phyloP scores from a whole-genome alignment of 371 early-diverging fungal genomes.

The Rhizopus microsporus region DNA sequence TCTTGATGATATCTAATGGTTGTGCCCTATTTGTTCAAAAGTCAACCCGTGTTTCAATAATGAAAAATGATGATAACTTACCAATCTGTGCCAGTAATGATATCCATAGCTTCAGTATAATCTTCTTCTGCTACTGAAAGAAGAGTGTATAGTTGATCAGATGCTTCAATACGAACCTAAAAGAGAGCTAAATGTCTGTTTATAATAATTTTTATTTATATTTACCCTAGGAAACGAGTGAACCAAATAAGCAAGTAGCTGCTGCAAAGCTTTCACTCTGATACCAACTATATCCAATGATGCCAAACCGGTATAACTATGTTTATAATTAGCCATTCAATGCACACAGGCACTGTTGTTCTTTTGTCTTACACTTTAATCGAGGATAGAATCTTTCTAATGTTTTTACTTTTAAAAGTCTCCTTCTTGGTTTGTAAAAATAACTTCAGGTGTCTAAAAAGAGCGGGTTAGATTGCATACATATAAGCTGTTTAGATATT shows the following conservation, averaged over 20 bases:
- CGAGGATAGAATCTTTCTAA: conserved; percentile 46
- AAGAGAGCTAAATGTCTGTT: neutral
- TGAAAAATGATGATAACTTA: conserved; percentile 13
- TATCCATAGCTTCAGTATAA: conserved; percentile 43
- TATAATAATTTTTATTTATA: neutral
- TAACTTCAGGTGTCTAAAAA: conserved; percentile 33
- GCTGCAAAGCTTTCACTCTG: conserved; percentile 43
- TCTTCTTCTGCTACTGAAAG: conserved; percentile 41
- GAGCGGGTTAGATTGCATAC: neutral
- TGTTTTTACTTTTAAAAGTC: conserved; percentile 39
- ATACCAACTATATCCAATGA: conserved; percentile 27
- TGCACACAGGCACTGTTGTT: neutral
- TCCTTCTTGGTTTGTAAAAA: conserved; percentile 36
- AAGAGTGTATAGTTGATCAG: conserved; percentile 55
- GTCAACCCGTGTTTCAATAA: neutral
- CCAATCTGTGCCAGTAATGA: conserved; percentile 52
- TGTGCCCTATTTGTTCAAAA: conserved; percentile 25
- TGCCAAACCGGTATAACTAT: conserved; percentile 42
- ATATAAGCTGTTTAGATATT: conserved; percentile 8
- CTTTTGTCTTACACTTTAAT: conserved; percentile 47
- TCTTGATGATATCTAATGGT: conserved; percentile 28
- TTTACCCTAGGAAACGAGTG: conserved; percentile 58
- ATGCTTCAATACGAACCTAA: conserved; percentile 49
- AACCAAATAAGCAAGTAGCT: conserved; percentile 48
- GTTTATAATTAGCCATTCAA: neutral